Conservation (phyloP, 1,139 yeast genomes). For the Dujonia santamariae region DNA sequence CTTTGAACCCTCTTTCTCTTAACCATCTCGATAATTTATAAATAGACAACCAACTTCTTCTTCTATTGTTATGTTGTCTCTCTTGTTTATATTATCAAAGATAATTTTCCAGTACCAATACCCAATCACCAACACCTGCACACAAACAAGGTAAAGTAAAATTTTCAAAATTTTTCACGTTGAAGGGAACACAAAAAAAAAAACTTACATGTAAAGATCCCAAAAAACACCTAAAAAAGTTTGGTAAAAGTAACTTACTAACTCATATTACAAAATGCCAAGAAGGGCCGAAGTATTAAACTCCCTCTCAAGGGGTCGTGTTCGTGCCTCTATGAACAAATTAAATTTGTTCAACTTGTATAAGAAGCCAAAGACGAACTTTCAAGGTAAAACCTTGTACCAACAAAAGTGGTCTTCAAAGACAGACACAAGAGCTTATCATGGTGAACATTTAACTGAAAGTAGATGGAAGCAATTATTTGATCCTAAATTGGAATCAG, state of each 20-base stretch:
- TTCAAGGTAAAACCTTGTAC: slow-evolving; percentile 59
- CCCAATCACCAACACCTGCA: background rate
- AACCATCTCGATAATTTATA: too few species aligned
- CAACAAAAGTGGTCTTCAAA: slow-evolving; percentile 94
- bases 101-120: too few species aligned
- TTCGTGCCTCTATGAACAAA: slow-evolving; percentile 92
- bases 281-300: slow-evolving; percentile 57
- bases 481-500: slow-evolving; percentile 74
- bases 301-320: slow-evolving; percentile 66
- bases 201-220: too few species aligned
- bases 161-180: background rate
- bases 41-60: too few species aligned
- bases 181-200: too few species aligned
- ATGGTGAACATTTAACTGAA: slow-evolving; percentile 92
- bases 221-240: too few species aligned
- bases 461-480: slow-evolving; percentile 73
- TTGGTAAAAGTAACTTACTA: too few species aligned
- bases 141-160: background rate
- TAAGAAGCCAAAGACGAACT: slow-evolving; percentile 57
- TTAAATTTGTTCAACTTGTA: slow-evolving; percentile 84
- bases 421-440: slow-evolving; percentile 90
- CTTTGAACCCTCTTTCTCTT: slow-evolving; percentile 10
- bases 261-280: too few species aligned
- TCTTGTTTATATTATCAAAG: too few species aligned
- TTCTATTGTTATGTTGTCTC: too few species aligned